Conservation (phyloP, 2,329 filamentous ascomycete species). For the Madurella mycetomatis region DNA sequence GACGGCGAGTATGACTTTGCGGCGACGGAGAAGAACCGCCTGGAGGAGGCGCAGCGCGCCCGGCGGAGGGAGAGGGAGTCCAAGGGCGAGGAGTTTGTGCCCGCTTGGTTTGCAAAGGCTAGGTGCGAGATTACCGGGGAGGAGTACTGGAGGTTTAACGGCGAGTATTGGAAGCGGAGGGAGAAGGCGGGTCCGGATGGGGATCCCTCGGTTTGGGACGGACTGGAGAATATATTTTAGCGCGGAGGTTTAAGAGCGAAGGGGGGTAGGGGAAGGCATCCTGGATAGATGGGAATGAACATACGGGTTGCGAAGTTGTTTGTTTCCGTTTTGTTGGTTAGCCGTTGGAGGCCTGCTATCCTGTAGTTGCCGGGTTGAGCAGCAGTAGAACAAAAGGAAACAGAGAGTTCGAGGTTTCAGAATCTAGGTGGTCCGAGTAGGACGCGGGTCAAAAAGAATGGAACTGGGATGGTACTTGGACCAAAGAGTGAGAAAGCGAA, state of each 20-base stretch:
- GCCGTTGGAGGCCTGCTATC: too few relatives aligned
- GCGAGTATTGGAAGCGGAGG: slow-evolving; percentile 79
- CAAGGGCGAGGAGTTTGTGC: slow-evolving; percentile 73
- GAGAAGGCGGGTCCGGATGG: slow-evolving; percentile 60
- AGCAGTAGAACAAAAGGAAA: too few relatives aligned
- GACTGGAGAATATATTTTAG: slow-evolving; percentile 69
- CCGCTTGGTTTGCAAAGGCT: slow-evolving; percentile 77
- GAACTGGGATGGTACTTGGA: too few relatives aligned
- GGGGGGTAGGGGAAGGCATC: too few relatives aligned
- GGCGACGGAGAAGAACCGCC: slow-evolving; percentile 85
- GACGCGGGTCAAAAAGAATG: too few relatives aligned
- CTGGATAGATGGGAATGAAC: too few relatives aligned
- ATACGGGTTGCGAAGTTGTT: too few relatives aligned
- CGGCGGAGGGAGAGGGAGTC: slow-evolving; percentile 69
- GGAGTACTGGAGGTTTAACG: slow-evolving; percentile 84
- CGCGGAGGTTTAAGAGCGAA: not conserved
- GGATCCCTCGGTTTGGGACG: slow-evolving; percentile 58
- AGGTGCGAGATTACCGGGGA: slow-evolving; percentile 78
- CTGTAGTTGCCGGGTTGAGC: too few relatives aligned
- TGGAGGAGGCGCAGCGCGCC: slow-evolving; percentile 86
- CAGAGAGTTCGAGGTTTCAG: too few relatives aligned
- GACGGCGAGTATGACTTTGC: slow-evolving; percentile 95
- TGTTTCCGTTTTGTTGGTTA: too few relatives aligned
- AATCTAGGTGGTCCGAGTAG: too few relatives aligned
- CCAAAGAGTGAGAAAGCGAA: too few relatives aligned